Conservation (phyloP, 352 stramenopile species). For the Peronosclerospora sorghi region DNA sequence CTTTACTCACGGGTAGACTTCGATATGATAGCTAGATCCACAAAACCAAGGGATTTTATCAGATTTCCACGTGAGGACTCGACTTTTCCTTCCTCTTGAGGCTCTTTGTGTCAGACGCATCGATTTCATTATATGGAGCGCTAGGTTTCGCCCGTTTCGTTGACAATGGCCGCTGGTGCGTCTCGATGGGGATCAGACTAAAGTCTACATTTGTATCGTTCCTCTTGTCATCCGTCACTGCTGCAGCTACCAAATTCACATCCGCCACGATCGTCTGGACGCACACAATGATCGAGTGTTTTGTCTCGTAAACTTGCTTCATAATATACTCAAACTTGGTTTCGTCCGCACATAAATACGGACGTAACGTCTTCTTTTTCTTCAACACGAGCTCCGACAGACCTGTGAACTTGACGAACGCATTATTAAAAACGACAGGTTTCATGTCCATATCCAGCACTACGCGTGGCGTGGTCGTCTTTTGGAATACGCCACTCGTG, state of each 20-base stretch:
- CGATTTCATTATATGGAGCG: too few species aligned
- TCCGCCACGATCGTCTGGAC: constrained; percentile 20
- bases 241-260: constrained; percentile 37
- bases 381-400: constrained; percentile 34
- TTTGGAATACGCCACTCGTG: constrained; percentile 38
- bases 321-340: constrained; percentile 35
- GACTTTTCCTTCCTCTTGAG: too few species aligned
- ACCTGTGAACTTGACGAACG: constrained; percentile 42
- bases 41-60: too few species aligned
- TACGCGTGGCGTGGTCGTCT: constrained; percentile 46
- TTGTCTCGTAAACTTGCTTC: constrained; percentile 29
- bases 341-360: constrained; percentile 39
- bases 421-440: constrained; percentile 43
- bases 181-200: constrained; percentile 36
- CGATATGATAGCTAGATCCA: too few species aligned
- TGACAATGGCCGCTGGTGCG: constrained; percentile 1
- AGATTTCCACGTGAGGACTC: too few species aligned
- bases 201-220: constrained; percentile 55
- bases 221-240: constrained; percentile 34
- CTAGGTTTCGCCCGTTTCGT: too few species aligned
- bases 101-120: too few species aligned
- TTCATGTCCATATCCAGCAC: constrained; percentile 49
- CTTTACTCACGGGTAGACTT: too few species aligned
- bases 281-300: constrained; percentile 30
- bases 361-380: constrained; percentile 44